Conservation (phyloP, 1,284 basidiomycete species). For the Leccinum ponderosum region DNA sequence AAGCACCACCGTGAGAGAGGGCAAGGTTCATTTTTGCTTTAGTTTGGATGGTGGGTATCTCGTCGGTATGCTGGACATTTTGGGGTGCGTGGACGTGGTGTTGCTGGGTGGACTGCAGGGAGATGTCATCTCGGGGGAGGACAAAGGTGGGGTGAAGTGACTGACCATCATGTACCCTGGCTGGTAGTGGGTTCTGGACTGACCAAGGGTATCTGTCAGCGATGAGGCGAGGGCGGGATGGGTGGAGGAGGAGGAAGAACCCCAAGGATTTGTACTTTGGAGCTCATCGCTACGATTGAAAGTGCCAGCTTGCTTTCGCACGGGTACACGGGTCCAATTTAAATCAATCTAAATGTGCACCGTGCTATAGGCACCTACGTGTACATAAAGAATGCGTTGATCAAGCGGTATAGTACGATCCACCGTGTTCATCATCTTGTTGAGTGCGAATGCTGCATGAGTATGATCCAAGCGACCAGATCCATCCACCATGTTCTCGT, state of each 20-base stretch:
- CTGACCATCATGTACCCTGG: slow-evolving; percentile 72
- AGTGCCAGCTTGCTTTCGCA: slow-evolving; percentile 10
- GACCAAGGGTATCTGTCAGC: slow-evolving; percentile 56
- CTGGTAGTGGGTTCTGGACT: slow-evolving; percentile 73
- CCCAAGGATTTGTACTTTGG: slow-evolving; percentile 31
- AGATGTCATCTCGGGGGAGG: not conserved
- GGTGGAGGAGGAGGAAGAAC: slow-evolving; percentile 21
- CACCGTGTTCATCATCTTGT: no score
- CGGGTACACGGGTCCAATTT: not conserved
- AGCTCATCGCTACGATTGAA: slow-evolving; percentile 24
- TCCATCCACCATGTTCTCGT: no score
- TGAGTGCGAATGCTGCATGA: no score
- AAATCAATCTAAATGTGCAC: no score
- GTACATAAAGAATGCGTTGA: no score
- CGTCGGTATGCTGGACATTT: slow-evolving; percentile 62
- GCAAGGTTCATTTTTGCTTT: slow-evolving; percentile 75
- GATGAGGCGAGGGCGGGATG: slow-evolving; percentile 25
- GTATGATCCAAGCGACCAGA: no score
- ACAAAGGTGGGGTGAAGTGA: slow-evolving; percentile 6
- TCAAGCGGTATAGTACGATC: no score
- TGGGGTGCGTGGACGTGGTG: slow-evolving; percentile 55
- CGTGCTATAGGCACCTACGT: not conserved
- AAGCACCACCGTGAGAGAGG: slow-evolving; percentile 57
- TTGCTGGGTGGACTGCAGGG: slow-evolving; percentile 56
- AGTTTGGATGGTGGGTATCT: slow-evolving; percentile 67